A percentile compares a stretch with the other conserved stretches of the same genome.
phyloP scores from a whole-genome alignment of 768 basidiomycete genomes.

The Leucosporidium creatinivorum region DNA sequence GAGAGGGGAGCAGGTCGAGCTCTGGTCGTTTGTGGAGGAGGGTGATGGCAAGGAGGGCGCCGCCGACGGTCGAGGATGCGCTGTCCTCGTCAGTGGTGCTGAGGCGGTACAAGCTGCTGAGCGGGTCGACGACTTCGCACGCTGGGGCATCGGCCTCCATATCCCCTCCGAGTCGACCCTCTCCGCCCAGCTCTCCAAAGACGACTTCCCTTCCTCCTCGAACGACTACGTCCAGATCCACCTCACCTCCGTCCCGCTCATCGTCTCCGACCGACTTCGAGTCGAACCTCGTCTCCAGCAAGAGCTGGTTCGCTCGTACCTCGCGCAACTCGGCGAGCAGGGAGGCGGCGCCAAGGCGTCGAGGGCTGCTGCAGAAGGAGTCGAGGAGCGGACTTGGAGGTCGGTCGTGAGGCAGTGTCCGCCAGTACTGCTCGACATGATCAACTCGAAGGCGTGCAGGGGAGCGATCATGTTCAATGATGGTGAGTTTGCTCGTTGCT shows the following conservation, averaged over 20 bases:
- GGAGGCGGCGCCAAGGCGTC: background rate
- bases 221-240: slow-evolving; percentile 59
- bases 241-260: slow-evolving; percentile 58
- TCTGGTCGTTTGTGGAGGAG: slow-evolving; percentile 35
- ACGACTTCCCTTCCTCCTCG: too few species aligned
- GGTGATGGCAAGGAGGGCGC: background rate
- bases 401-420: slow-evolving; percentile 74
- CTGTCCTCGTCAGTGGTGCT: slow-evolving; percentile 32
- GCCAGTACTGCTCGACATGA: slow-evolving; percentile 66
- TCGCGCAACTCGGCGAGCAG: slow-evolving; percentile 30
- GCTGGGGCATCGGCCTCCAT: slow-evolving; percentile 11
- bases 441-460: slow-evolving; percentile 93
- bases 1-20: slow-evolving; percentile 45
- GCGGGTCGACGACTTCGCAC: slow-evolving; percentile 43
- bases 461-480: slow-evolving; percentile 49
- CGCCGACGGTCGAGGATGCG: too few species aligned
- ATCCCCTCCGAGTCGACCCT: too few species aligned
- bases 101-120: slow-evolving; percentile 41
- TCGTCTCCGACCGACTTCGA: slow-evolving; percentile 51
- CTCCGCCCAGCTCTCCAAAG: too few species aligned
- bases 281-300: slow-evolving; percentile 22
- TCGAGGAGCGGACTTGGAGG: slow-evolving; percentile 49
- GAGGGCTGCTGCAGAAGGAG: background rate
- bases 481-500: slow-evolving; percentile 56
- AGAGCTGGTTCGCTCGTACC: slow-evolving; percentile 49